Evolutionary conservation across 768 basidiomycete genomes (phyloP).

Genomic region (Calocybe cyanea): DNA sequence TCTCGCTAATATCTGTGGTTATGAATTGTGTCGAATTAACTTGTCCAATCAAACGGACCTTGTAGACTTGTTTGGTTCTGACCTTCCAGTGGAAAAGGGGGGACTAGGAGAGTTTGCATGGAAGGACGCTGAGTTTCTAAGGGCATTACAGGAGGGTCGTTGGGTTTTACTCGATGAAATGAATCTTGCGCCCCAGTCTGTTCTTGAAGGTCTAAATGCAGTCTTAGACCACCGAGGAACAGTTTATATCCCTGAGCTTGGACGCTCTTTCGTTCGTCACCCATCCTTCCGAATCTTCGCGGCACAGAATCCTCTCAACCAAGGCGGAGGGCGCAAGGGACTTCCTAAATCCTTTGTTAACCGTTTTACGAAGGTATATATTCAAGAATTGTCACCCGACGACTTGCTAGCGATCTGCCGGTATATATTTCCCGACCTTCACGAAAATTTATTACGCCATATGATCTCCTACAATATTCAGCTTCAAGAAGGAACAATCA

Average conservation of each 20-base stretch:
- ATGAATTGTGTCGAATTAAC: constrained; percentile 88
- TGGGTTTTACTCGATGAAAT: constrained; percentile 99
- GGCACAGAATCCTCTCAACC: constrained; percentile 93
- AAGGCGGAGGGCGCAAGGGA: constrained; percentile 97
- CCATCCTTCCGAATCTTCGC: constrained; percentile 97
- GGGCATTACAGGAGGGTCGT: constrained; percentile 89
- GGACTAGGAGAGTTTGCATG: constrained; percentile 90
- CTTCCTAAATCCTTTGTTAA: constrained; percentile 97
- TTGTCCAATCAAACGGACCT: constrained; percentile 97
- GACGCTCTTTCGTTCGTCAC: constrained; percentile 82
- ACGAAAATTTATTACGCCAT: constrained; percentile 46
- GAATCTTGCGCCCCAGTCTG: constrained; percentile 96
- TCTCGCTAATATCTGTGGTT: constrained; percentile 74
- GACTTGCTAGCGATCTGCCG: constrained; percentile 81
- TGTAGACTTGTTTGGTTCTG: constrained; percentile 93
- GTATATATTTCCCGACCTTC: constrained; percentile 63
- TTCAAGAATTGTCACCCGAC: constrained; percentile 74
- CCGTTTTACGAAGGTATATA: constrained; percentile 96
- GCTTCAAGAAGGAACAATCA: constrained; percentile 63
- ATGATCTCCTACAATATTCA: constrained; percentile 84
- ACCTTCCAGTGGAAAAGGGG: constrained; percentile 92
- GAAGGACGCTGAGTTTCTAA: constrained; percentile 95
- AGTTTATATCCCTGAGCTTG: constrained; percentile 93
- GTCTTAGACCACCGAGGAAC: constrained; percentile 93
- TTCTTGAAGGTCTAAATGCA: constrained; percentile 95